A percentile compares a stretch with the other conserved stretches of the same genome.
phyloP scores from a whole-genome alignment of 208 protist species.

The Trypanosoma cruzi region DNA sequence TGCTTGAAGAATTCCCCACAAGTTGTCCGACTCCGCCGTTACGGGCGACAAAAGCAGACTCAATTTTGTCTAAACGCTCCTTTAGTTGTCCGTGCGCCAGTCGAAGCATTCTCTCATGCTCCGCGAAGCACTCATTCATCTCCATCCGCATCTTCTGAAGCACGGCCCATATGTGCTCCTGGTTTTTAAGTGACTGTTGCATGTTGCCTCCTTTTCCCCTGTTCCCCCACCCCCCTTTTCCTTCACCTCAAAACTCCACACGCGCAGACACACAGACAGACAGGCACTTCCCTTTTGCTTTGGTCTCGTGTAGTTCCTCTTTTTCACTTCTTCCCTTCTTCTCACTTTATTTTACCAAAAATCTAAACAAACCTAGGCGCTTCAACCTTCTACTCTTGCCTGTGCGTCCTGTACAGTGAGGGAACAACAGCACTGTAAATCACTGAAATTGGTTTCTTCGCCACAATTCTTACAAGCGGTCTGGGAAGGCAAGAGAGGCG shows the following conservation, averaged over 20 bases:
- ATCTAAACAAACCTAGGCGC: background rate
- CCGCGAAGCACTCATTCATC: slow-evolving; percentile 53
- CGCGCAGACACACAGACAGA: too few relatives aligned
- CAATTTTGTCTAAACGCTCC: slow-evolving; percentile 53
- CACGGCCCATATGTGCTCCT: slow-evolving; percentile 39
- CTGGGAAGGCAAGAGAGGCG: background rate
- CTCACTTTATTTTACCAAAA: background rate
- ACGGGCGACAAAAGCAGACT: slow-evolving; percentile 26
- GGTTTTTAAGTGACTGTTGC: slow-evolving; percentile 25
- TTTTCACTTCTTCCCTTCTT: background rate
- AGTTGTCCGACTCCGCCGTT: slow-evolving; percentile 6
- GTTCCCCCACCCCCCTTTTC: slow-evolving; percentile 10
- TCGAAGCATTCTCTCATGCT: slow-evolving; percentile 60
- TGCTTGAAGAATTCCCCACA: slow-evolving; percentile 16
- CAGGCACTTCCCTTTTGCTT: background rate
- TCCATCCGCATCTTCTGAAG: slow-evolving; percentile 46
- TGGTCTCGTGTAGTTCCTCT: background rate
- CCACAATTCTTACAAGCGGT: background rate
- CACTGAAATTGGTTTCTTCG: background rate
- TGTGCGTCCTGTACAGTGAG: background rate
- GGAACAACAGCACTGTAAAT: background rate
- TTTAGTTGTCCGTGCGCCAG: slow-evolving; percentile 50
- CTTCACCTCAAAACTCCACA: too few relatives aligned
- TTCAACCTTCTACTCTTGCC: background rate
- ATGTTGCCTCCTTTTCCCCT: background rate